phyloP scores from a whole-genome alignment of 441 rosid species.

The Aleurites moluccanus region DNA sequence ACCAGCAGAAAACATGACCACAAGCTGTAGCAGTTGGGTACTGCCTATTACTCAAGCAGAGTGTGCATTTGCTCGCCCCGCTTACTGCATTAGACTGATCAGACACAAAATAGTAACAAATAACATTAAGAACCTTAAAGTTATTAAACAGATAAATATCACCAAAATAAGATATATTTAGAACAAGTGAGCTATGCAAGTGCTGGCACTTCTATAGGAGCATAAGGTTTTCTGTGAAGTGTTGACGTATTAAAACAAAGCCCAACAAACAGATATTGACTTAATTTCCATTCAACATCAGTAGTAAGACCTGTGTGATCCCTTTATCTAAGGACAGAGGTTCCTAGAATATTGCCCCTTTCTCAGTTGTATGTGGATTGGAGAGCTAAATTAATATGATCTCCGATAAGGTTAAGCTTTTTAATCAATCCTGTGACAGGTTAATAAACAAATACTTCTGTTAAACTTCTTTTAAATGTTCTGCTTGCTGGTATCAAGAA shows the following conservation, averaged over 20 bases:
- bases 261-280: not conserved
- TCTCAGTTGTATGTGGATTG: not conserved
- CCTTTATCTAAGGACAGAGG: not conserved
- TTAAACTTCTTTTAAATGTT: not conserved
- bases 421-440: not conserved
- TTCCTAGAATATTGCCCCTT: not conserved
- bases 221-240: not conserved
- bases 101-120: not conserved
- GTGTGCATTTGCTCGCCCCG: conserved; percentile 73
- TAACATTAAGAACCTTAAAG: not conserved
- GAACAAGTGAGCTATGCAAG: not conserved
- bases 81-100: conserved; percentile 31
- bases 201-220: not conserved
- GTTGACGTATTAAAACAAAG: not conserved
- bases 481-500: not conserved
- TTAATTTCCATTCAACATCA: not conserved
- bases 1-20: conserved; percentile 98
- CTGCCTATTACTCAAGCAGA: conserved; percentile 82
- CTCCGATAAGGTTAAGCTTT: no score
- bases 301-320: not conserved
- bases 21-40: conserved; percentile 90
- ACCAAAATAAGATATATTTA: not conserved
- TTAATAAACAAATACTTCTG: not conserved
- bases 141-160: not conserved
- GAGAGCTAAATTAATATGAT: not conserved